Percentiles rank a stretch among this genome's conserved stretches.
These are phyloP conservation scores for Monosporascus sp. DNA, from an alignment of 2,329 filamentous ascomycete species.

Conservation along the genomic window DNA sequence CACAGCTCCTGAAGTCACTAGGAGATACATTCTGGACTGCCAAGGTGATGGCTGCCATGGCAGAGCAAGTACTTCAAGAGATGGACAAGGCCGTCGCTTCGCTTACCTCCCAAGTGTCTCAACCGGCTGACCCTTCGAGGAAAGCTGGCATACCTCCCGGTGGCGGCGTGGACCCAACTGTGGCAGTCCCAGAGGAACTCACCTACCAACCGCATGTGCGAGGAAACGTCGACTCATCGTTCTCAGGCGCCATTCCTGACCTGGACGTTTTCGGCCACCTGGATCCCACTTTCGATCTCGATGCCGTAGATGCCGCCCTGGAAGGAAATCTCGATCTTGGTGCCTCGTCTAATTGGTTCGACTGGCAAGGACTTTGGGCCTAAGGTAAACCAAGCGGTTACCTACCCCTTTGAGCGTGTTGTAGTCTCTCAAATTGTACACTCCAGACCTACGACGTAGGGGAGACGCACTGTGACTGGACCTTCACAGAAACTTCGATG, in stretches of 20 bases:
- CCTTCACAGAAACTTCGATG: too few relatives aligned
- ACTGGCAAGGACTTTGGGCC: slow-evolving; percentile 27
- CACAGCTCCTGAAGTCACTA: slow-evolving; percentile 46
- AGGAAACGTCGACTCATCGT: slow-evolving; percentile 34
- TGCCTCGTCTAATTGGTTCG: slow-evolving; percentile 46
- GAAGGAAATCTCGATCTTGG: slow-evolving; percentile 52
- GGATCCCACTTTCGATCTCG: slow-evolving; percentile 49
- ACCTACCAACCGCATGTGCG: slow-evolving; percentile 9
- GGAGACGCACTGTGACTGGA: too few relatives aligned
- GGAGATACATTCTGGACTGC: slow-evolving; percentile 56
- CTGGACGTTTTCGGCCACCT: slow-evolving; percentile 53
- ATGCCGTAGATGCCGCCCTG: slow-evolving; percentile 49
- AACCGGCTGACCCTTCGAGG: slow-evolving; percentile 14
- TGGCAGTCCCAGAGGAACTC: slow-evolving; percentile 3
- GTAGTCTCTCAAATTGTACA: too few relatives aligned
- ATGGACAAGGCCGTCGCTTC: slow-evolving; percentile 50
- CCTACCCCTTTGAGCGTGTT: background rate
- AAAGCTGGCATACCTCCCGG: slow-evolving; percentile 11
- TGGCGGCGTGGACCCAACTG: slow-evolving; percentile 6
- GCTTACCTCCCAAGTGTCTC: slow-evolving; percentile 30
- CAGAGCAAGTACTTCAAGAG: slow-evolving; percentile 50
- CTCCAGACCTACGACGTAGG: too few relatives aligned
- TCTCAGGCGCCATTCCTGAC: slow-evolving; percentile 40
- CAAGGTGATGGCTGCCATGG: slow-evolving; percentile 48
- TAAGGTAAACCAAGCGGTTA: slow-evolving; percentile 2